Conservation (phyloP, 768 basidiomycete genomes). For the Mycena vulgaris region DNA sequence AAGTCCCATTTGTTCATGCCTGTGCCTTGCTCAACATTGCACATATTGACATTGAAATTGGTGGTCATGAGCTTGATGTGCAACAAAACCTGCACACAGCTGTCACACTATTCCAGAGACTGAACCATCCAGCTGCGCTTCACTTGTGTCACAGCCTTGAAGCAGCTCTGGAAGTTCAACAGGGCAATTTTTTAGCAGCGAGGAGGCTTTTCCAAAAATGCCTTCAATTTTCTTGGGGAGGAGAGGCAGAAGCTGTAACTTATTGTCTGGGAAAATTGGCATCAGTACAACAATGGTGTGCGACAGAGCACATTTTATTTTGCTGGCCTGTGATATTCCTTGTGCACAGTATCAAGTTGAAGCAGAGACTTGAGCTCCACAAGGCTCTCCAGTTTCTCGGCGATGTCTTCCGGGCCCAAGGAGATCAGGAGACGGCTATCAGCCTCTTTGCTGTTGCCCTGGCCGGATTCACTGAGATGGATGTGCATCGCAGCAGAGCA, state of each 20-base stretch:
- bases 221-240: not conserved
- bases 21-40: no score
- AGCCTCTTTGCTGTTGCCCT: not conserved
- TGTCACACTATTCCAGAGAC: not conserved
- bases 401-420: not conserved
- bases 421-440: not conserved
- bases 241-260: not conserved
- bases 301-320: not conserved
- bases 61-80: not conserved
- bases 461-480: not conserved
- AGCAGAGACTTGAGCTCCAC: not conserved
- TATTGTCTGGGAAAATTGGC: not conserved
- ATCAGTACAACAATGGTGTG: not conserved
- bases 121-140: not conserved
- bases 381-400: not conserved
- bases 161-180: not conserved
- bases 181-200: not conserved
- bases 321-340: not conserved
- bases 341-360: not conserved
- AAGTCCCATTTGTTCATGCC: not conserved
- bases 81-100: not conserved
- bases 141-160: not conserved
- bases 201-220: not conserved
- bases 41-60: not conserved
- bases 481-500: not conserved